phyloP scores from a whole-genome alignment of 805 yeast species.

The Starmerella etchellsii region DNA sequence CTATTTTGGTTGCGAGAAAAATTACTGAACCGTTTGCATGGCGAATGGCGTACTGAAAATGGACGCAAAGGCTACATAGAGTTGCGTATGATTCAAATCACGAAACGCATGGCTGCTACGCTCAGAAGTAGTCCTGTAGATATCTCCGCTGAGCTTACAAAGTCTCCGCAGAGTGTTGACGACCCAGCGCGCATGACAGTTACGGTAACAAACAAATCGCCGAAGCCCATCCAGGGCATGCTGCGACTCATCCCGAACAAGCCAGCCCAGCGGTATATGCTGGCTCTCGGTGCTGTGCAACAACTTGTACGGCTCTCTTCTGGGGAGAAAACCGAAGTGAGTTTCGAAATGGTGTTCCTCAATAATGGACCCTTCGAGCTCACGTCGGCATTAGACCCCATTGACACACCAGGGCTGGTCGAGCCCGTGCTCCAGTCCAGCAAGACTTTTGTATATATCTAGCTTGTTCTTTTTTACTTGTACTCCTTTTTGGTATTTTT shows the following conservation, averaged over 20 bases:
- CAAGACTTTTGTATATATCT: slow-evolving; percentile 8
- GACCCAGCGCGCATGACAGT: slow-evolving; percentile 41
- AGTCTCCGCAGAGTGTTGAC: slow-evolving; percentile 30
- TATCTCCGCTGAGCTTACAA: slow-evolving; percentile 5
- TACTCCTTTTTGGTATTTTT: not conserved
- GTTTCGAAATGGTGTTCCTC: slow-evolving; percentile 48
- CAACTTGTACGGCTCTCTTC: slow-evolving; percentile 37
- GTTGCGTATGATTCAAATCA: slow-evolving; percentile 50
- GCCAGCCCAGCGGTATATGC: slow-evolving; percentile 41
- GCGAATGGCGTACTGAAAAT: slow-evolving; percentile 45
- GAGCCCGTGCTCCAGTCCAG: slow-evolving; percentile 17
- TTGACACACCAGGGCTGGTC: slow-evolving; percentile 6
- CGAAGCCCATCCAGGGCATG: slow-evolving; percentile 38
- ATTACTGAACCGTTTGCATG: slow-evolving; percentile 45
- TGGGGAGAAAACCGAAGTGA: slow-evolving; percentile 32
- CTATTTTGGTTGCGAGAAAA: slow-evolving; percentile 73
- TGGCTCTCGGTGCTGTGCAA: slow-evolving; percentile 65
- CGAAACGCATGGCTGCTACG: slow-evolving; percentile 45
- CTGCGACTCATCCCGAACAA: slow-evolving; percentile 45
- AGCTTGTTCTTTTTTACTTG: not conserved
- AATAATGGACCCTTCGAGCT: slow-evolving; percentile 76
- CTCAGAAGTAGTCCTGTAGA: slow-evolving; percentile 26
- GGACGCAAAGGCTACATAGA: slow-evolving; percentile 48
- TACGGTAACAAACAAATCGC: slow-evolving; percentile 36
- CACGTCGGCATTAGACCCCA: slow-evolving; percentile 49